phyloP scores from a whole-genome alignment of 202 grass and related monocot genomes.

The Schoenoplectus tabernaemontani region DNA sequence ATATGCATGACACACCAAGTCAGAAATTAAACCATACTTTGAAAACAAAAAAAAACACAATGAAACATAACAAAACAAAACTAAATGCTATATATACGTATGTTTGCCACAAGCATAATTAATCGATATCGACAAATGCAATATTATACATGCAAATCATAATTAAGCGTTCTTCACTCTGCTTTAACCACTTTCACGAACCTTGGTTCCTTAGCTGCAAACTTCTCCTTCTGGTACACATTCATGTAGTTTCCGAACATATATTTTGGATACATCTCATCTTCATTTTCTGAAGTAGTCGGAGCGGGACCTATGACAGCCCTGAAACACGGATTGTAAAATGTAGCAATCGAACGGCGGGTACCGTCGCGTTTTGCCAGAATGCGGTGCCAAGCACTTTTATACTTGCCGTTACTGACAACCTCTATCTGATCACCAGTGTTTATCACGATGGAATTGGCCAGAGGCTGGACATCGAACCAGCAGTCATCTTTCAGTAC shows the following conservation, averaged over 20 bases:
- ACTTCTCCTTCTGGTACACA: conserved; percentile 77
- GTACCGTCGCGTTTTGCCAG: conserved; percentile 45
- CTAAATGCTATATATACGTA: neutral
- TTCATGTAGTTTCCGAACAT: conserved; percentile 79
- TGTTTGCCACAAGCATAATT: neutral
- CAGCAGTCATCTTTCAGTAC: conserved; percentile 49
- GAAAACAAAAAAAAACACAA: neutral
- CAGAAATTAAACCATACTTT: neutral
- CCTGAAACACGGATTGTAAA: conserved; percentile 62
- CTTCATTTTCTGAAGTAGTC: neutral
- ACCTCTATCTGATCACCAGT: conserved; percentile 91
- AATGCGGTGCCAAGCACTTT: too few species aligned
- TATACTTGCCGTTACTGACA: conserved; percentile 57
- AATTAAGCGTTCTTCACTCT: conserved; percentile 7
- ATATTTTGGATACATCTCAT: conserved; percentile 43
- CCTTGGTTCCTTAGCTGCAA: conserved; percentile 43
- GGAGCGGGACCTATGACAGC: conserved; percentile 42
- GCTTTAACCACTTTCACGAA: conserved; percentile 31
- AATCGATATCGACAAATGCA: conserved; percentile 1
- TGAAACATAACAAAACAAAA: neutral
- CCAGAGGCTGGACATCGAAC: conserved; percentile 71
- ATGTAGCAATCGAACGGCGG: conserved; percentile 70
- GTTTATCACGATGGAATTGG: conserved; percentile 88
- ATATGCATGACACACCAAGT: conserved; percentile 7
- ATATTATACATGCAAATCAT: neutral